Percentiles rank a stretch among this genome's conserved stretches.
These are phyloP conservation scores for Cyanodermella asteris DNA, from an alignment of 2,329 filamentous ascomycete species.

Conservation along the genomic window DNA sequence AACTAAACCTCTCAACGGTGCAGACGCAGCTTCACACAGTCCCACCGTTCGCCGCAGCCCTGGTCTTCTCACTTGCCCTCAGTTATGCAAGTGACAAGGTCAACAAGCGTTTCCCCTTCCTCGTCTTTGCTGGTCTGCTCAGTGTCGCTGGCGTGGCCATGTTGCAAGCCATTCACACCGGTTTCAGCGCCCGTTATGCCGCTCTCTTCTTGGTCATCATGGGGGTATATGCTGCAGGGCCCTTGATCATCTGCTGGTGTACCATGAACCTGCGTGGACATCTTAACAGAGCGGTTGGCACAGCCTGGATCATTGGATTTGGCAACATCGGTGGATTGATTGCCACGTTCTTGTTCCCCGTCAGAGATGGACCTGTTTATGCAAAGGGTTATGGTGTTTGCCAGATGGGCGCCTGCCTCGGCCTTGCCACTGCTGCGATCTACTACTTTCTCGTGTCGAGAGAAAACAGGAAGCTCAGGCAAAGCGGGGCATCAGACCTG, in stretches of 20 bases:
- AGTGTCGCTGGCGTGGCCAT: slow-evolving; percentile 11
- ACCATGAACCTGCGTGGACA: slow-evolving; percentile 20
- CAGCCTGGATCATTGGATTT: slow-evolving; percentile 14
- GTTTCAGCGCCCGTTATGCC: slow-evolving; percentile 17
- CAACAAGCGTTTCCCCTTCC: slow-evolving; percentile 10
- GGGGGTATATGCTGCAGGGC: slow-evolving; percentile 13
- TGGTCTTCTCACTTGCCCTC: slow-evolving; percentile 8
- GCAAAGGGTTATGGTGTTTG: slow-evolving; percentile 12
- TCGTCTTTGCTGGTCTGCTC: slow-evolving; percentile 8
- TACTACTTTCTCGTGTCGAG: slow-evolving; percentile 6
- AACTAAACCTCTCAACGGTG: slow-evolving; percentile 9
- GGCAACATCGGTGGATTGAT: slow-evolving; percentile 15
- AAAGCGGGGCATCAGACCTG: too few relatives aligned
- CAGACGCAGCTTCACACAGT: slow-evolving; percentile 12
- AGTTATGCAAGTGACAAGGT: slow-evolving; percentile 9
- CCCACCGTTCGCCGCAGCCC: slow-evolving; percentile 10
- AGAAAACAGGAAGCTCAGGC: slow-evolving; percentile 3
- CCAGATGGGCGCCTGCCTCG: slow-evolving; percentile 7
- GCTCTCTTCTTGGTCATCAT: slow-evolving; percentile 20
- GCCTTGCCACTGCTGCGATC: slow-evolving; percentile 4
- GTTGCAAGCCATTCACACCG: slow-evolving; percentile 9
- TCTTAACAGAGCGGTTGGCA: slow-evolving; percentile 12
- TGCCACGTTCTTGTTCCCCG: slow-evolving; percentile 12
- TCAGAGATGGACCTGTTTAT: slow-evolving; percentile 12
- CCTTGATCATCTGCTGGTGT: slow-evolving; percentile 16